Base-by-base conservation (phyloP, 306 rosid genomes). In the Chamaecrista fasciculata region DNA sequence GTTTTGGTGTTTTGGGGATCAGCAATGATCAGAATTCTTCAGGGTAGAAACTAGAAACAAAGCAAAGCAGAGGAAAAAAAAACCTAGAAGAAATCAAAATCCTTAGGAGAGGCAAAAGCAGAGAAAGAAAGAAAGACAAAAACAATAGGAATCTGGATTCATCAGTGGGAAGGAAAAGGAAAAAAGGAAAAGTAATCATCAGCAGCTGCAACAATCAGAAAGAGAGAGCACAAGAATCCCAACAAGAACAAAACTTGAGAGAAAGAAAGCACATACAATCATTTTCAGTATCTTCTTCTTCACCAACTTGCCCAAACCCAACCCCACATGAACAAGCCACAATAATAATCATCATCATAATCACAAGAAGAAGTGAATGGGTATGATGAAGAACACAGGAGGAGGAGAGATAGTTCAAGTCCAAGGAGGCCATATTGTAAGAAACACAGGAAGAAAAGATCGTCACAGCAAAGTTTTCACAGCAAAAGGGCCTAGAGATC, bases 391-490 rank as follows among this genome's bases (percentile, higher is more conserved):
- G 90, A 81, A 87, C 78, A 69, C 79, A 5, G 89, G 86, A 19
- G 89, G 86, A 19, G 96, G 91, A 69, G 95, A 90, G 71, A 90
- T 90, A 34, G 90, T 90, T 46, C 90, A 87, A 67, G 96, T 90
- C 52, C 88, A 90, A 80, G 96, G 96, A 37, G 96, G 96, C 42
- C 96, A 90, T 91, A 87, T 90, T 86, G 90, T 90, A 34, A 79
- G 96, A 67, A 79, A 91, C 72, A 86, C 90, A 2, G 96, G 96
- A 4, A 63, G 95, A 31, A 90, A 90, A 72, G 96, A 90, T 48
- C 75, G 96, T 4, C 96, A 90, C 67, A 87, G 91, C 61, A 90
- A 90, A 66, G 95, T 90, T 10, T 87, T 69, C 81, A 90, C 96
- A 0, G 84, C 96, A 14, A 90, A 90, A 76, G 96, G 96, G 4